A percentile compares a stretch with the other conserved stretches of the same genome.
Conservation (phyloP, 352 stramenopile species). For the Phytophthora sp. region DNA sequence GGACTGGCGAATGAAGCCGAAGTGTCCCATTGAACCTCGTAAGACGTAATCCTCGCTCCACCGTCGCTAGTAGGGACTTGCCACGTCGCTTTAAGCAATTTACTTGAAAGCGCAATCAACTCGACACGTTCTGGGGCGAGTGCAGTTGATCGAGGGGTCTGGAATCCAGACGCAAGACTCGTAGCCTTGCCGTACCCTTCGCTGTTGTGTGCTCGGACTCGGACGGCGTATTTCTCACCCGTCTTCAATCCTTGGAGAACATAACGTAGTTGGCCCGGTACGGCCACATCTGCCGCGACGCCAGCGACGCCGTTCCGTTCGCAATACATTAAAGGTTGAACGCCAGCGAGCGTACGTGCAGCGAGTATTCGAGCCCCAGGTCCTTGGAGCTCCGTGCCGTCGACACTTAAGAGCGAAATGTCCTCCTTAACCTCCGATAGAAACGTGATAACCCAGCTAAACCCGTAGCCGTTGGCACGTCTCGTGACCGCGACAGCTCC, state of each 20-base stretch:
- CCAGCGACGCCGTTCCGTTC: slow-evolving; percentile 55
- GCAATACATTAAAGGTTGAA: slow-evolving; percentile 78
- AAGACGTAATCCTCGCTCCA: slow-evolving; percentile 81
- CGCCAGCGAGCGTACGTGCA: slow-evolving; percentile 69
- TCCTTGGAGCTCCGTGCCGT: slow-evolving; percentile 92
- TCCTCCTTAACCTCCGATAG: slow-evolving; percentile 84
- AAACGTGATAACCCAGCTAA: slow-evolving; percentile 97
- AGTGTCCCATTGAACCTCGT: slow-evolving; percentile 94
- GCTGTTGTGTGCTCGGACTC: slow-evolving; percentile 63
- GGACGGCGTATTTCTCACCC: slow-evolving; percentile 65
- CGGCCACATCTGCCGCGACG: slow-evolving; percentile 36
- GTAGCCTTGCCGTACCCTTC: slow-evolving; percentile 64
- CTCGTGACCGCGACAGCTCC: slow-evolving; percentile 88
- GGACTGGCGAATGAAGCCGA: not conserved
- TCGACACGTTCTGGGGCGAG: slow-evolving; percentile 44
- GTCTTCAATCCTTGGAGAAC: slow-evolving; percentile 56
- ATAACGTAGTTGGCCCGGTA: slow-evolving; percentile 41
- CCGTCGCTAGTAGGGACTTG: slow-evolving; percentile 63
- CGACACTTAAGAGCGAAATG: slow-evolving; percentile 82
- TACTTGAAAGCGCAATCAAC: slow-evolving; percentile 67
- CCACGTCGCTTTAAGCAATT: slow-evolving; percentile 87
- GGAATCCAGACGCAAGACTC: slow-evolving; percentile 56
- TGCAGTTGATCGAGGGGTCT: slow-evolving; percentile 61
- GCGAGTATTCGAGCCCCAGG: slow-evolving; percentile 87
- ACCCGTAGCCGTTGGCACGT: slow-evolving; percentile 93